Base-by-base conservation (phyloP, 1,284 basidiomycete genomes). In the Hemileia vastatrix region DNA sequence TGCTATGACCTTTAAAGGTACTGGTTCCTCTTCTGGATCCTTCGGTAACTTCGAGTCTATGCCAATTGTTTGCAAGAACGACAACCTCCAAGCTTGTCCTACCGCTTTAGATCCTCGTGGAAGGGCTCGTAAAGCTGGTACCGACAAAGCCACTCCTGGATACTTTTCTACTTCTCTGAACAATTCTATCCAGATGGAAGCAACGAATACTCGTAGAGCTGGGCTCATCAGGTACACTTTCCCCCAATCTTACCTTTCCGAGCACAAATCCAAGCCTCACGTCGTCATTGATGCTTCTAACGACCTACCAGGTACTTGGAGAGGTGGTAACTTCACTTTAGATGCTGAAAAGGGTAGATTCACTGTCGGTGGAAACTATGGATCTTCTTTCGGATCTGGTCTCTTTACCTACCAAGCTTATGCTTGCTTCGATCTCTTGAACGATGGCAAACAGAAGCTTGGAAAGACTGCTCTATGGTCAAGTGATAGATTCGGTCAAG, bases 41-140 rank as follows among this genome's bases (percentile, higher is more conserved):
- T 71, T 65, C 43, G 71, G 71, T 47, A 71, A 71, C 65, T 71
- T 68, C 24, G 68, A 67, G 57, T 65, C 67, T 48, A 68, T 70
- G 66, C 70, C 71, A 27, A 64, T 71, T 19, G 58, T 71, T 21
- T 72, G 71, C 63, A 56, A 40, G 11, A 62, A 65, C 49, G 64
- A 65, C 54, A 51, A 63, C 55, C 63, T 70, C 44, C 53, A 69
- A 45, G 55, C 60, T 8, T 72, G 71, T 54, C 67, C 69, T 15
- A 68, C 66, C n/a, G 63, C 67, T 8, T 57, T 72, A 23, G 71
- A 72, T 19, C 64, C 66, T 4, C 67, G 71, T 32, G 63, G 67
- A 24, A 63, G 65, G 23, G 5, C 59, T 47, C 67, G 70, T 9
- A 45, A 47, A 33, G n/a, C 27, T 3, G 58, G 63, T 32, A 27